These are phyloP conservation scores for Mortierella hygrophila DNA, from an alignment of 192 early-diverging fungal genomes.

Conservation along the genomic window DNA sequence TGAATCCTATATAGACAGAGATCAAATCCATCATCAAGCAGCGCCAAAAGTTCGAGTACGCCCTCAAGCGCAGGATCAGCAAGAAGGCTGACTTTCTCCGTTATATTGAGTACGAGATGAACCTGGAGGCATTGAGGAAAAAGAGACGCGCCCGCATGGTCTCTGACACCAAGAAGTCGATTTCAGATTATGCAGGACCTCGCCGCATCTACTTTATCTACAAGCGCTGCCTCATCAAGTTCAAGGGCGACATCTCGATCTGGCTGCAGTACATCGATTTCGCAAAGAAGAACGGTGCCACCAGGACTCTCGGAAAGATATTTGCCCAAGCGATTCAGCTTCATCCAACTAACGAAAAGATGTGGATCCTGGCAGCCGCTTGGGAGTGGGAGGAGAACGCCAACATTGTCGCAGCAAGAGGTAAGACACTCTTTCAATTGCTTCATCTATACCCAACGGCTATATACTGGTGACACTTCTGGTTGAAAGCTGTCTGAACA, in stretches of 20 bases:
- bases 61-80: slow-evolving; percentile 81
- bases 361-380: slow-evolving; percentile 94
- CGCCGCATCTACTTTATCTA: slow-evolving; percentile 86
- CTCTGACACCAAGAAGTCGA: slow-evolving; percentile 59
- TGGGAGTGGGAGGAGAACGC: slow-evolving; percentile 90
- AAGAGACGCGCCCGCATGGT: slow-evolving; percentile 80
- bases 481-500: neutral
- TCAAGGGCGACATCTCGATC: slow-evolving; percentile 80
- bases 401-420: slow-evolving; percentile 84
- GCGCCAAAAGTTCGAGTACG: slow-evolving; percentile 91
- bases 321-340: slow-evolving; percentile 89
- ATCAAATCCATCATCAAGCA: slow-evolving; percentile 90
- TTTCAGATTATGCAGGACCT: slow-evolving; percentile 82
- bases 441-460: neutral
- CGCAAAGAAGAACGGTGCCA: slow-evolving; percentile 66
- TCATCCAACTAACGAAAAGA: slow-evolving; percentile 82
- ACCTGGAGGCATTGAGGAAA: slow-evolving; percentile 85
- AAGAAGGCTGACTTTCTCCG: slow-evolving; percentile 86
- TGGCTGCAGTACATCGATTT: slow-evolving; percentile 96
- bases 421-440: slow-evolving; percentile 21
- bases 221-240: slow-evolving; percentile 81
- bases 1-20: slow-evolving; percentile 67
- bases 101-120: slow-evolving; percentile 96
- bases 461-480: neutral
- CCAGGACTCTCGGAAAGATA: slow-evolving; percentile 74